Conservation (phyloP, 305 asterid genomes). For the Withania somnifera region DNA sequence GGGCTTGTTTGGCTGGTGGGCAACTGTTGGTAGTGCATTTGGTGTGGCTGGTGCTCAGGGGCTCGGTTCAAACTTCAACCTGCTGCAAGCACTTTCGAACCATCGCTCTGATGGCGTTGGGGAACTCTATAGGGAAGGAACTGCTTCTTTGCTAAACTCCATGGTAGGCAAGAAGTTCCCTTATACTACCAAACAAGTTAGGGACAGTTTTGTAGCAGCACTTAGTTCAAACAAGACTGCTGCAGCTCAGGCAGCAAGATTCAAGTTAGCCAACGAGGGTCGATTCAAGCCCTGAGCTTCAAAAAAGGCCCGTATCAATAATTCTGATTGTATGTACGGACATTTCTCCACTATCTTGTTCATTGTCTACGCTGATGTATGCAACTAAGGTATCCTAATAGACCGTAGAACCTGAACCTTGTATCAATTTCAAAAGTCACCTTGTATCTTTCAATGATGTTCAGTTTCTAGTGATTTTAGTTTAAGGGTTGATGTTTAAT, state of each 20-base stretch:
- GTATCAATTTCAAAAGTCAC: background rate
- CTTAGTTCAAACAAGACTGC: conserved; percentile 14
- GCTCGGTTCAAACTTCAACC: conserved; percentile 5
- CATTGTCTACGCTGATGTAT: background rate
- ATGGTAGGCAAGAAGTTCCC: conserved; percentile 10
- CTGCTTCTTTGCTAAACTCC: conserved; percentile 13
- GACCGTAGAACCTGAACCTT: background rate
- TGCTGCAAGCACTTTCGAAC: conserved; percentile 12
- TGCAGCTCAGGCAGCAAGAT: conserved; percentile 12
- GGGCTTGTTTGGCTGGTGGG: conserved; percentile 13
- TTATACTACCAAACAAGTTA: conserved; percentile 10
- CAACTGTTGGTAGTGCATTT: conserved; percentile 10
- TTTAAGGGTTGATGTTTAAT: background rate
- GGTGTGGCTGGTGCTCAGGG: conserved; percentile 5
- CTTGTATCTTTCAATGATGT: background rate
- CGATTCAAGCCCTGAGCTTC: background rate
- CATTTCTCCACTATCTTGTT: background rate
- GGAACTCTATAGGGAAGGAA: conserved; percentile 14
- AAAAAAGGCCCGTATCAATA: background rate
- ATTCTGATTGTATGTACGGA: background rate
- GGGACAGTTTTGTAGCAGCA: conserved; percentile 9
- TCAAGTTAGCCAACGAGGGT: conserved; percentile 17
- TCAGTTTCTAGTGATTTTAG: background rate
- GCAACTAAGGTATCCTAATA: background rate
- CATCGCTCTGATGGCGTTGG: conserved; percentile 5